Conservation (phyloP, 768 basidiomycete species). For the Agaricus blazei region DNA sequence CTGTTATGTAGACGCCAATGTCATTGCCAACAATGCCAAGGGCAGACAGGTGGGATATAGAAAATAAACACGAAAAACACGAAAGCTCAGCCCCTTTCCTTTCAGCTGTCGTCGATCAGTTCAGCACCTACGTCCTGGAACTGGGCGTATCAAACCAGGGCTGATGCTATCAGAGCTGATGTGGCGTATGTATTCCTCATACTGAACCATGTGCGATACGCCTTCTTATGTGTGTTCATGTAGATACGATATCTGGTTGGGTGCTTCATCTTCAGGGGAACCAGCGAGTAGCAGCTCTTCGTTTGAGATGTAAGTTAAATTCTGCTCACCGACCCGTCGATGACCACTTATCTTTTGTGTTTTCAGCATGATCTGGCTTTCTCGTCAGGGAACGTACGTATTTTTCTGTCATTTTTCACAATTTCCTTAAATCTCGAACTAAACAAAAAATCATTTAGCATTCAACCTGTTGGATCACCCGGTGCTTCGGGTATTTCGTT, state of each 20-base stretch:
- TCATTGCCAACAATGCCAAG: slow-evolving; percentile 38
- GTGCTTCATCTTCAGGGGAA: slow-evolving; percentile 32
- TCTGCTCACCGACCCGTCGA: not conserved
- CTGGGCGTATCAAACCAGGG: slow-evolving; percentile 43
- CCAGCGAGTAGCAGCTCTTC: slow-evolving; percentile 44
- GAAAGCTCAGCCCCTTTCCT: not conserved
- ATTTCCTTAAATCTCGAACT: not conserved
- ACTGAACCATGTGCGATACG: not conserved
- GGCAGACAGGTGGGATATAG: slow-evolving; percentile 36
- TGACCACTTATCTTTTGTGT: not conserved
- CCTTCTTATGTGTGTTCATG: not conserved
- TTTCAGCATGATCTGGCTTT: slow-evolving; percentile 55
- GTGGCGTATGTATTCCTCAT: slow-evolving; percentile 20
- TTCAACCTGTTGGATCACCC: slow-evolving; percentile 50
- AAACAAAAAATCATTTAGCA: slow-evolving; percentile 23
- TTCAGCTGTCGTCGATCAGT: slow-evolving; percentile 33
- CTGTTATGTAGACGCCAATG: slow-evolving; percentile 39
- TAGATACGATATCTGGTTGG: slow-evolving; percentile 55
- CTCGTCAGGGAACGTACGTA: slow-evolving; percentile 46
- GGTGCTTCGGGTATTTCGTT: slow-evolving; percentile 34
- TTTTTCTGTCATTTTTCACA: not conserved
- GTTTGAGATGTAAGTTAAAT: slow-evolving; percentile 43
- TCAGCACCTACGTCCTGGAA: slow-evolving; percentile 46
- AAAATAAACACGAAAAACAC: not conserved
- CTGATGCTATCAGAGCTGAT: slow-evolving; percentile 45